Percentiles rank a stretch among this genome's conserved stretches.
Evolutionary conservation across 345 rosid species (phyloP).

Genomic region (Eucalyptus curtisii): DNA sequence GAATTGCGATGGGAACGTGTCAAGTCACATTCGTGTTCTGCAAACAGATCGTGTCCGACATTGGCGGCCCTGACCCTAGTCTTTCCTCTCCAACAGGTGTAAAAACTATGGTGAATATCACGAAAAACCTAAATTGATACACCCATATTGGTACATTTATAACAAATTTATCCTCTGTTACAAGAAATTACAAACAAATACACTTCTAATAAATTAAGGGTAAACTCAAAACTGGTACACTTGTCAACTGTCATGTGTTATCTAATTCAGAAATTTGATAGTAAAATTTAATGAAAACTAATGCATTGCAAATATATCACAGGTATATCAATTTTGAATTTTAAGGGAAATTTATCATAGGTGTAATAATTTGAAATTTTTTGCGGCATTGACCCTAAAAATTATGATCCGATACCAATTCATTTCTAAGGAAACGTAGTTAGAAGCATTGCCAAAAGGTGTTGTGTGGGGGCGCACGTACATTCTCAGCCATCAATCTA

Average conservation of each 20-base stretch:
- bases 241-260: accelerated
- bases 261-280: accelerated
- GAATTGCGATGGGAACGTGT: accelerated
- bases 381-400: background rate
- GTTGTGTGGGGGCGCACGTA: background rate
- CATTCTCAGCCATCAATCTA: background rate
- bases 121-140: no score
- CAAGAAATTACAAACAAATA: no score
- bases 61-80: background rate
- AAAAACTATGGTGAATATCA: background rate
- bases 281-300: no score
- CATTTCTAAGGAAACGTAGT: background rate
- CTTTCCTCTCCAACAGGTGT: background rate
- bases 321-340: no score
- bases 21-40: background rate
- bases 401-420: background rate
- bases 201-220: no score
- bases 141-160: no score
- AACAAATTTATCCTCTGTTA: accelerated
- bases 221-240: no score
- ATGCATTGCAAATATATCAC: no score
- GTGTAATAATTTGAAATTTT: no score
- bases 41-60: background rate
- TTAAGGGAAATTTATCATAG: background rate
- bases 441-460: background rate